Evolutionary conservation across 1,284 basidiomycete species (phyloP), one percentile per base, ranked within the genome.

Genomic region (Mycena citricolor): DNA sequence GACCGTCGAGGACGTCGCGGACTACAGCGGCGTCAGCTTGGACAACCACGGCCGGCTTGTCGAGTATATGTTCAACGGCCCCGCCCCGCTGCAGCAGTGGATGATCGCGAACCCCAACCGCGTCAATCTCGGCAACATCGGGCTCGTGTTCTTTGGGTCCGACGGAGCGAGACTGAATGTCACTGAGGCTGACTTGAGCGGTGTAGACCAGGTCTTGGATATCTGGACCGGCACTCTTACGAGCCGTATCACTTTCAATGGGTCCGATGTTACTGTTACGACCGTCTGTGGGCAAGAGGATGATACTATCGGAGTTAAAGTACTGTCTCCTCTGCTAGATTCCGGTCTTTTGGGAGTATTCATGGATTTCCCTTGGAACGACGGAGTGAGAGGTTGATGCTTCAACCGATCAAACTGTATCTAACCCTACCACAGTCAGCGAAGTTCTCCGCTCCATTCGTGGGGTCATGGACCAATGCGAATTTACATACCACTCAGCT

Each of bases 331-430:
- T 1, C 62, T 79, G 13, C 30, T 81, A 6, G 14, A 52, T 19
- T 47, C 56, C n/a, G 67, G 69, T 5, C 61, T 60, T 33, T 58
- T 79, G 5, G 75, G 71, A 0, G 16, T 79, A 0, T 80, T 78
- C 59, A 50, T 82, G n/a, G 78, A 82, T 56, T 81, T 77, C 54
- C 78, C 78, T 7, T 82, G 77, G 77, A 76, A 74, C 56, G 78
- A 79, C 50, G 79, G 79, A 4, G 63, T 56, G 30, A 44, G 60
- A 33, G 20, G 14, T 28, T 14, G 5, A 8, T 7, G 12, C n/a
- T 14, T 26, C n/a, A 8, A 10, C 8, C 31, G n/a, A 13, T 32
- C 31, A 32, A 32, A 32, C 19, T 32, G n/a, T 17, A 8, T 7
- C n/a, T 32, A n/a, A n/a, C n/a, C n/a, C n/a, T n/a, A 6, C 12